These are phyloP conservation scores for Suillus alpinus DNA, from an alignment of 768 basidiomycete species.

Conservation along the genomic window DNA sequence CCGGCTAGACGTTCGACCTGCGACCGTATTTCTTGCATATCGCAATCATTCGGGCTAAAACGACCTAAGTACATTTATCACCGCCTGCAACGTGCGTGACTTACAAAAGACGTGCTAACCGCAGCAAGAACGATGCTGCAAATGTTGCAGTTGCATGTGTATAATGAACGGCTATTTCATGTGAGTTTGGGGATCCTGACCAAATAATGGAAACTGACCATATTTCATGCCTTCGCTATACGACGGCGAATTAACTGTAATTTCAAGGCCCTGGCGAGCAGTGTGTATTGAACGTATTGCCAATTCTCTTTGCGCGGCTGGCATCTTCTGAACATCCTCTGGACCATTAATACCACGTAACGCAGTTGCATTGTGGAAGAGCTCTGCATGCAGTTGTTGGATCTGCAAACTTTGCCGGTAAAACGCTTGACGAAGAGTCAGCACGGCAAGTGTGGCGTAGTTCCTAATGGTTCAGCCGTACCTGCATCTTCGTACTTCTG, in stretches of 20 bases:
- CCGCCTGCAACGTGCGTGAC: constrained; percentile 23
- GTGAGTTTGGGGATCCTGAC: constrained; percentile 4
- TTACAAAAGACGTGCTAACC: constrained; percentile 84
- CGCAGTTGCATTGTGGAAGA: constrained; percentile 83
- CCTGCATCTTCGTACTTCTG: constrained; percentile 82
- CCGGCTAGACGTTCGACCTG: constrained; percentile 77
- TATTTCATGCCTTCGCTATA: constrained; percentile 94
- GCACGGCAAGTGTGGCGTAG: not conserved
- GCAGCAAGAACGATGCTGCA: constrained; percentile 84
- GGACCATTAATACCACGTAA: constrained; percentile 81
- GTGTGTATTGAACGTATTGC: constrained; percentile 82
- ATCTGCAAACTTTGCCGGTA: constrained; percentile 87
- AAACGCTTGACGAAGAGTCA: constrained; percentile 51
- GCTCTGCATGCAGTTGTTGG: constrained; percentile 82
- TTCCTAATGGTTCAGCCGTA: constrained; percentile 30
- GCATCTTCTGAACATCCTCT: constrained; percentile 85
- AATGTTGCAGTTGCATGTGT: constrained; percentile 94
- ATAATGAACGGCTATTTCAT: constrained; percentile 71
- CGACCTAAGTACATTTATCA: not conserved
- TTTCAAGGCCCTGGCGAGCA: constrained; percentile 76
- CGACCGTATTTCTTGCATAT: constrained; percentile 67
- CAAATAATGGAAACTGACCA: constrained; percentile 43
- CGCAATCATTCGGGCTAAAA: constrained; percentile 78
- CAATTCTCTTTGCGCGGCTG: constrained; percentile 68
- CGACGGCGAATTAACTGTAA: constrained; percentile 78